phyloP scores from a whole-genome alignment of 176 grass and related monocot species.

The Dactylis glomerata region DNA sequence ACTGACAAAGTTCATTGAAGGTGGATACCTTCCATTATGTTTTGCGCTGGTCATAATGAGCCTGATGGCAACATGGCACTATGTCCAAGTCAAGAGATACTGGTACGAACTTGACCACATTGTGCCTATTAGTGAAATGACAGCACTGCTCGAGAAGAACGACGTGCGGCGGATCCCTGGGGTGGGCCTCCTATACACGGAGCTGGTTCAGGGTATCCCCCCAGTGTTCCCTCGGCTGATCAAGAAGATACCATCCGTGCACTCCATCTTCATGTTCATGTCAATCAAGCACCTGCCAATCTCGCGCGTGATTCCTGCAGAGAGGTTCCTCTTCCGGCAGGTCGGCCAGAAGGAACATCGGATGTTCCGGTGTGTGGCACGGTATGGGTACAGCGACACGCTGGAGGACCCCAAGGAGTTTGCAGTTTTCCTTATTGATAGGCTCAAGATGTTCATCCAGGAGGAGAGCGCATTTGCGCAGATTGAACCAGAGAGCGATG shows the following conservation, averaged over 20 bases:
- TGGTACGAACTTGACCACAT: conserved; percentile 44
- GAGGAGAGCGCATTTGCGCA: conserved; percentile 31
- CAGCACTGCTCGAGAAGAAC: conserved; percentile 21
- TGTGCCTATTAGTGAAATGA: conserved; percentile 14
- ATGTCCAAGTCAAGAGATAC: conserved; percentile 49
- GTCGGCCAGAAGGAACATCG: conserved; percentile 41
- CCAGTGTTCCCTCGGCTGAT: conserved; percentile 67
- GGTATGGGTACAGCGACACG: conserved; percentile 60
- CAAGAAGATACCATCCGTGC: conserved; percentile 59
- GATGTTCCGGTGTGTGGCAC: conserved; percentile 64
- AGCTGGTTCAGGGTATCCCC: conserved; percentile 66
- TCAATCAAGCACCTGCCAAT: conserved; percentile 74
- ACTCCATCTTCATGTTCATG: conserved; percentile 61
- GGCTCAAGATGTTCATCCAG: conserved; percentile 60
- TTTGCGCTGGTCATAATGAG: conserved; percentile 46
- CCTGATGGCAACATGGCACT: conserved; percentile 59
- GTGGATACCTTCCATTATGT: conserved; percentile 61
- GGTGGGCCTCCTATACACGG: conserved; percentile 63
- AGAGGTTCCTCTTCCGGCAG: conserved; percentile 60
- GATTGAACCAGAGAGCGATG: not conserved
- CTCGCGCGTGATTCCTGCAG: conserved; percentile 34
- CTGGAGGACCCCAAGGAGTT: conserved; percentile 53
- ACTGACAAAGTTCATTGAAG: conserved; percentile 59
- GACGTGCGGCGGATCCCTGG: conserved; percentile 39
- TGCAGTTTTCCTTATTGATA: conserved; percentile 48